Evolutionary conservation across 225 moss, liverwort and hornwort genomes (phyloP).

Genomic region (Straminergon stramineum): DNA sequence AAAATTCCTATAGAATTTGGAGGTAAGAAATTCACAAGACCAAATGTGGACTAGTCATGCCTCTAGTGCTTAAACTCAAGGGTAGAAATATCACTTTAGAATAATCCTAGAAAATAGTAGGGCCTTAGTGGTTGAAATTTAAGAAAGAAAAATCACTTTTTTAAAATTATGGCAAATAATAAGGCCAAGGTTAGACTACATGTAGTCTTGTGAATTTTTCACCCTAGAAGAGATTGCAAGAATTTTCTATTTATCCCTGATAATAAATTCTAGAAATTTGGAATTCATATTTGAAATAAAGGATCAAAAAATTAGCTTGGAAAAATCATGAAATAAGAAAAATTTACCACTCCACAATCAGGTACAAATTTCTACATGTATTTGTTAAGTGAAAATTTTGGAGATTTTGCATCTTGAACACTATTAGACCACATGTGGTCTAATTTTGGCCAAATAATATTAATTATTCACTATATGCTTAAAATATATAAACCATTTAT

Average conservation of each 20-base stretch:
- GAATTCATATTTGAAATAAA: background rate
- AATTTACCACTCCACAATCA: accelerated
- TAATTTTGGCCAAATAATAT: accelerated
- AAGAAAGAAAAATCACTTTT: accelerated
- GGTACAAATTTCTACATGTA: background rate
- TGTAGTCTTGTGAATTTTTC: background rate
- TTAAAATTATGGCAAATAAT: background rate
- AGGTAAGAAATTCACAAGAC: no score
- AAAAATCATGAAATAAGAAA: accelerated
- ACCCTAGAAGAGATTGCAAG: accelerated
- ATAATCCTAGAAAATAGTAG: background rate
- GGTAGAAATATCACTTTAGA: background rate
- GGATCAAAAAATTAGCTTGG: background rate
- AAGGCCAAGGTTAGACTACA: no score
- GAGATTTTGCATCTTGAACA: background rate
- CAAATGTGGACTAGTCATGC: background rate
- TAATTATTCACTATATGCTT: background rate
- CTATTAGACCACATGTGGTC: background rate
- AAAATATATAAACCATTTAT: background rate
- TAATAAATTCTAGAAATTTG: background rate
- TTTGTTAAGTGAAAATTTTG: background rate
- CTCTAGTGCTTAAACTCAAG: background rate
- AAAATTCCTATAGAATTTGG: background rate
- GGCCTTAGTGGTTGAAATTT: background rate
- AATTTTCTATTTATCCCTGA: background rate